phyloP scores from a whole-genome alignment of 148 eudicot genomes.

The Spergularia marina region DNA sequence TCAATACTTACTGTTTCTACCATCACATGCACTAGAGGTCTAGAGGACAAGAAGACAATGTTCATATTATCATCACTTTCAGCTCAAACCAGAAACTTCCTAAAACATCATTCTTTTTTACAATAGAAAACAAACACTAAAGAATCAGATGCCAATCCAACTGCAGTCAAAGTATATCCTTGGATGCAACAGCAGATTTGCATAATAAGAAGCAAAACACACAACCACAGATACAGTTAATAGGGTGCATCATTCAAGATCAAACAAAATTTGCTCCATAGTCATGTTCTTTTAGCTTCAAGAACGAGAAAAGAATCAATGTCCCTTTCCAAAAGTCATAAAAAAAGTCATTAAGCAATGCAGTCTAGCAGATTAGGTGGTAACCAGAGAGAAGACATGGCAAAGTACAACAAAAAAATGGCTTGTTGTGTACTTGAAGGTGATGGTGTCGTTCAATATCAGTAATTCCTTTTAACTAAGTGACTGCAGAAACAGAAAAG shows the following conservation, averaged over 20 bases:
- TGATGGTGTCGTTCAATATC: not conserved
- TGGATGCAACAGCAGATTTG: not conserved
- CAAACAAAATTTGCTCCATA: too few relatives aligned
- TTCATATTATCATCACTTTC: too few relatives aligned
- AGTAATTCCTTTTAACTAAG: not conserved
- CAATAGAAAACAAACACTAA: not conserved
- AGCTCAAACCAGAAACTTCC: too few relatives aligned
- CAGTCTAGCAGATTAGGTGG: not conserved
- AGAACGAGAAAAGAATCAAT: not conserved
- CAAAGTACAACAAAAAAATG: not conserved
- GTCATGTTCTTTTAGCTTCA: not conserved
- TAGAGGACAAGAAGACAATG: too few relatives aligned
- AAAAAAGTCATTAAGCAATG: not conserved
- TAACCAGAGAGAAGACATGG: too few relatives aligned
- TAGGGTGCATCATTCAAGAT: not conserved
- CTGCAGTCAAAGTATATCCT: not conserved
- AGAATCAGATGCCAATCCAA: not conserved
- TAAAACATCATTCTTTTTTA: not conserved
- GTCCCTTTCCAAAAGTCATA: not conserved
- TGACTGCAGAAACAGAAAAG: not conserved
- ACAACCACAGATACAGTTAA: not conserved
- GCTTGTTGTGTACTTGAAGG: too few relatives aligned
- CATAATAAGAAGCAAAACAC: not conserved
- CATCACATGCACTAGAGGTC: too few relatives aligned
- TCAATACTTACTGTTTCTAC: not conserved